Conservation (phyloP, 257 asterid genomes). For the Datura wrightii region DNA sequence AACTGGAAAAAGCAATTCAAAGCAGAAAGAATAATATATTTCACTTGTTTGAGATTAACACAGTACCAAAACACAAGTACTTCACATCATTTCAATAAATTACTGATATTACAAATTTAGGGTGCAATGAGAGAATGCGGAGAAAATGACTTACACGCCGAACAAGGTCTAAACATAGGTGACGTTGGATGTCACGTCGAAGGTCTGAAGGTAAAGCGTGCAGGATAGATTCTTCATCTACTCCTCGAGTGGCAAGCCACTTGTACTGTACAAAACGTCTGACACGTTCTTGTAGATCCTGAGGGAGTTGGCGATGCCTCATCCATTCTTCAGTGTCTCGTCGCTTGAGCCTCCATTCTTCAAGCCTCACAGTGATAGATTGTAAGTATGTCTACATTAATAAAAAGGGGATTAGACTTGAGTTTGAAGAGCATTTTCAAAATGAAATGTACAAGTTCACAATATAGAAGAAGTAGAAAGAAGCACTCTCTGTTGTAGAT, state of each 20-base stretch:
- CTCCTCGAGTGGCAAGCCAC: slow-evolving; percentile 91
- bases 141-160: slow-evolving; percentile 64
- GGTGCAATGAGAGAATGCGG: background rate
- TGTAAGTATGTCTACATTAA: slow-evolving; percentile 74
- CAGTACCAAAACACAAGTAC: background rate
- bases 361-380: slow-evolving; percentile 90
- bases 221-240: slow-evolving; percentile 74
- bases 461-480: background rate
- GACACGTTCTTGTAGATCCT: slow-evolving; percentile 63
- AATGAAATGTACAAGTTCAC: background rate
- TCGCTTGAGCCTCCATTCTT: slow-evolving; percentile 89
- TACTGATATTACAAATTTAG: background rate
- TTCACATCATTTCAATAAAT: background rate
- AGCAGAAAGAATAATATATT: background rate
- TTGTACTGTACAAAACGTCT: slow-evolving; percentile 78
- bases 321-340: slow-evolving; percentile 96
- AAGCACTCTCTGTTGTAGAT: background rate
- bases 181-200: slow-evolving; percentile 85
- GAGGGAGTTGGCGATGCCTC: slow-evolving; percentile 88
- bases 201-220: slow-evolving; percentile 78
- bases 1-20: background rate
- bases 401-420: slow-evolving; percentile 16
- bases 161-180: slow-evolving; percentile 86
- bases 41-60: background rate
- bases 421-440: background rate